Evolutionary conservation across 1,139 yeast species (phyloP).

Genomic region (Kluyveromyces sp.): DNA sequence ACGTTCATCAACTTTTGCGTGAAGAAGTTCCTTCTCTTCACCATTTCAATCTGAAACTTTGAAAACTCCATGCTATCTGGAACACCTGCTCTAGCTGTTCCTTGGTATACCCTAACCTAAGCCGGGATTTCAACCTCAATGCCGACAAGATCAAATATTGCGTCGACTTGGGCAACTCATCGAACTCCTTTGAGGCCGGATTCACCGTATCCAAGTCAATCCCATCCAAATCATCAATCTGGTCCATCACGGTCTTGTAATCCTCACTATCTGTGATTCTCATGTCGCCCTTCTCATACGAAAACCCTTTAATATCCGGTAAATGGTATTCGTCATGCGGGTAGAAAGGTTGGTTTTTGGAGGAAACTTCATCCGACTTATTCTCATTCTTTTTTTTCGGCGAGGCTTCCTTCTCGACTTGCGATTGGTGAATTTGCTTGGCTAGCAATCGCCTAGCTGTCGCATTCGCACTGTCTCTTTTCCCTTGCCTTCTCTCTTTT

Average conservation of each 20-base stretch:
- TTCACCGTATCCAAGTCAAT: constrained; percentile 63
- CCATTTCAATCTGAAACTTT: constrained; percentile 86
- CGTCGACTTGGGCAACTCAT: constrained; percentile 63
- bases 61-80: constrained; percentile 83
- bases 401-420: constrained; percentile 10
- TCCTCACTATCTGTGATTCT: constrained; percentile 73
- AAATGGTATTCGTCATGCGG: constrained; percentile 76
- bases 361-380: too few relatives aligned
- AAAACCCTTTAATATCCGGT: constrained; percentile 54
- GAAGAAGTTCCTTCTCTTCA: constrained; percentile 79
- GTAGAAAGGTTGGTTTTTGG: constrained; percentile 20
- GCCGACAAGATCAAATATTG: constrained; percentile 85
- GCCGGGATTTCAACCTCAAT: constrained; percentile 71
- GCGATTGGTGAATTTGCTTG: constrained; percentile 58
- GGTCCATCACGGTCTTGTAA: constrained; percentile 50
- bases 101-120: constrained; percentile 90
- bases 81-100: constrained; percentile 76
- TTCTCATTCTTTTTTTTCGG: constrained; percentile 2
- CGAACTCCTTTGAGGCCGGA: constrained; percentile 61
- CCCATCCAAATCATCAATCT: constrained; percentile 60
- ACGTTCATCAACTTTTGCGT: constrained; percentile 83
- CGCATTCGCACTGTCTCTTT: constrained; percentile 57
- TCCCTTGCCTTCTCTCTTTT: constrained; percentile 65
- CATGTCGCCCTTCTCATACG: constrained; percentile 44
- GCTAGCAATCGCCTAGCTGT: constrained; percentile 81